Evolutionary conservation across 352 stramenopile species (phyloP), one percentile per base, ranked within the genome.

Genomic region (Pythium utonaiense): DNA sequence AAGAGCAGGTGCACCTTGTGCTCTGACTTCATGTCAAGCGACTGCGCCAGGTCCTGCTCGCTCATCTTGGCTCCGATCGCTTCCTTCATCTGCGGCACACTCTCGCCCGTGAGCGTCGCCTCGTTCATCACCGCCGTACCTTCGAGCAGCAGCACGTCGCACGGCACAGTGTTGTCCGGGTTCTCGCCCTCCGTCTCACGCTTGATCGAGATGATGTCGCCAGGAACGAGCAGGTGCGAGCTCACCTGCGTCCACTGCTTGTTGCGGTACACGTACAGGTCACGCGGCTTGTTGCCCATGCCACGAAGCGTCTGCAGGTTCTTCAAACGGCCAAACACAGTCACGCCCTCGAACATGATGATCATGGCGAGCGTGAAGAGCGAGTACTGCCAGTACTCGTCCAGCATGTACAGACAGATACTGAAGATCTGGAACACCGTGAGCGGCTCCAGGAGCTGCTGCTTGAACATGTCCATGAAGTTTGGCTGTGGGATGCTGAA

Each of bases 351-450:
- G 62, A 99, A 99, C 71, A 99, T 87, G 50, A 99, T 70, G 50
- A 99, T 93, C 80, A 98, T 98, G 40, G 86, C 78, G 12, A 99
- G 79, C 44, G 97, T 99, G 64, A 99, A 99, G n/a, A 99, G 76
- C 28, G 94, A 97, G 79, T 99, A 99, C 75, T 99, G 96, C 96
- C 97, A 99, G 81, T 99, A 99, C 73, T 99, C 98, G 76, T 99
- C 98, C 14, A 99, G 79, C 77, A 93, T 98, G 89, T 98, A 99
- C 22, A 99, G 75, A 24, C 96, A 81, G 17, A 99, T 96, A 68
- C 96, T 99, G 50, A 99, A 97, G 51, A 99, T 81, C 85, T 99
- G 98, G 73, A 99, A 99, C 1, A 99, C 83, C 57, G 98, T 99
- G 41, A 99, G 94, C 17, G 98, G 98, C 64, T 98, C 96, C 12